These are phyloP conservation scores for Aspergillus pseudoviridinutans DNA, from an alignment of 2,329 filamentous ascomycete genomes.

Conservation along the genomic window DNA sequence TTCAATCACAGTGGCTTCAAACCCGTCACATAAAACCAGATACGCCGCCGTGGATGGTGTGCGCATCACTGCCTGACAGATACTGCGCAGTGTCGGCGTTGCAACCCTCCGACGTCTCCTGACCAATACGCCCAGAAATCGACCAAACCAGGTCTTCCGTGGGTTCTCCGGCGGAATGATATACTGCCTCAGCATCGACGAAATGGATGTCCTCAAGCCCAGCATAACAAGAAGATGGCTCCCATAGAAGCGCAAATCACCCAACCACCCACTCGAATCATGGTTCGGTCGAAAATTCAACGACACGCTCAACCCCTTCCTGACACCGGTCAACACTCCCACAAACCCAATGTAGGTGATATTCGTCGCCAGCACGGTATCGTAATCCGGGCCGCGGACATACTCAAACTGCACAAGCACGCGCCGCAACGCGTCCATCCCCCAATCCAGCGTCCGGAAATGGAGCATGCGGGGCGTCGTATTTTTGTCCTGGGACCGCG, in stretches of 20 bases:
- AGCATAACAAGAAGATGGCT: slow-evolving; percentile 53
- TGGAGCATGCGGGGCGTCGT: slow-evolving; percentile 28
- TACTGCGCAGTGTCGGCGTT: slow-evolving; percentile 5
- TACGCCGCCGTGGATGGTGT: slow-evolving; percentile 54
- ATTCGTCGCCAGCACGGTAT: slow-evolving; percentile 42
- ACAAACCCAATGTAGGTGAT: slow-evolving; percentile 51
- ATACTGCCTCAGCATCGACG: slow-evolving; percentile 47
- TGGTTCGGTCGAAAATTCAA: slow-evolving; percentile 52
- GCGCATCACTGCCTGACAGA: slow-evolving; percentile 25
- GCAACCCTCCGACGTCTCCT: neutral
- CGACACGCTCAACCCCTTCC: slow-evolving; percentile 45
- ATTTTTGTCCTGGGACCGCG: slow-evolving; percentile 14
- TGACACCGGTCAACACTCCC: slow-evolving; percentile 48
- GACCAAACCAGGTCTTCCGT: neutral
- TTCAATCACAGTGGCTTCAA: slow-evolving; percentile 48
- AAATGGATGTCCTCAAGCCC: slow-evolving; percentile 51
- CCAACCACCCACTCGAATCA: slow-evolving; percentile 30
- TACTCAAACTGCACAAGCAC: slow-evolving; percentile 53
- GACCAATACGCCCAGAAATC: neutral
- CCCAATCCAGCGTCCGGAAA: slow-evolving; percentile 51
- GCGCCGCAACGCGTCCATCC: slow-evolving; percentile 49
- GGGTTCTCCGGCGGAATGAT: slow-evolving; percentile 29
- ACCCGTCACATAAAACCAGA: slow-evolving; percentile 52
- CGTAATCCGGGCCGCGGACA: slow-evolving; percentile 30
- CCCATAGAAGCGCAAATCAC: slow-evolving; percentile 41